These are phyloP conservation scores for Ophiostoma australiae DNA, from an alignment of 2,329 filamentous ascomycete species.

Conservation along the genomic window DNA sequence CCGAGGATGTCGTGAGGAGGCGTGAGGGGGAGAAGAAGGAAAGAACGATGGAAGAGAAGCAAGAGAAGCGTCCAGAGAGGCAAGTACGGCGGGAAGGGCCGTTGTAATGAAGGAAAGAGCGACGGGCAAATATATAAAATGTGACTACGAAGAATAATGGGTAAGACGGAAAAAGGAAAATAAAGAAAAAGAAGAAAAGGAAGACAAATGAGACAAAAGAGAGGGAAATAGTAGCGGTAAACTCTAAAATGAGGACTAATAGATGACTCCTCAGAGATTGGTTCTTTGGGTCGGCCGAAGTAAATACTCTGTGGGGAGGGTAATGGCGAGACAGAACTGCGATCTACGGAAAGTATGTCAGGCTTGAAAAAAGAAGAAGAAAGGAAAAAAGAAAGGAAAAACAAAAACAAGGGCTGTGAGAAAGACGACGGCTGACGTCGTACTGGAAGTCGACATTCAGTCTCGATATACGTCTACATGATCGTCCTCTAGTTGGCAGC, in stretches of 20 bases:
- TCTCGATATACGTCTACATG: not conserved
- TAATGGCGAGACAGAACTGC: not conserved
- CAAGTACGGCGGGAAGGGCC: constrained; percentile 10
- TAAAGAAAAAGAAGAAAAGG: not conserved
- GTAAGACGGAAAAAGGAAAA: constrained; percentile 5
- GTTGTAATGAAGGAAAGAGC: constrained; percentile 15
- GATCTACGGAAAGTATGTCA: not conserved
- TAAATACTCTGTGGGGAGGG: no score
- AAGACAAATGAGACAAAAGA: not conserved
- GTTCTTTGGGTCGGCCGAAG: not conserved
- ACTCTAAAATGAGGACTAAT: not conserved
- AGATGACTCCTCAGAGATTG: not conserved
- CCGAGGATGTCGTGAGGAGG: not conserved
- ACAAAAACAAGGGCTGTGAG: not conserved
- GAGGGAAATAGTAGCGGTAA: not conserved
- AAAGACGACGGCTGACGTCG: not conserved
- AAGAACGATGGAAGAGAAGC: constrained; percentile 12
- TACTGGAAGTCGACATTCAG: not conserved
- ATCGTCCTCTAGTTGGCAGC: not conserved
- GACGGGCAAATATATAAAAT: not conserved
- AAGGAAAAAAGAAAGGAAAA: not conserved
- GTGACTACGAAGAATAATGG: not conserved
- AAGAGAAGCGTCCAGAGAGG: not conserved
- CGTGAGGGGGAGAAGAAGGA: constrained; percentile 10
- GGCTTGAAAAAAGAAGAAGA: not conserved